Conservation (phyloP, 192 early-diverging fungal genomes). For the Chytriomyces confervae region DNA sequence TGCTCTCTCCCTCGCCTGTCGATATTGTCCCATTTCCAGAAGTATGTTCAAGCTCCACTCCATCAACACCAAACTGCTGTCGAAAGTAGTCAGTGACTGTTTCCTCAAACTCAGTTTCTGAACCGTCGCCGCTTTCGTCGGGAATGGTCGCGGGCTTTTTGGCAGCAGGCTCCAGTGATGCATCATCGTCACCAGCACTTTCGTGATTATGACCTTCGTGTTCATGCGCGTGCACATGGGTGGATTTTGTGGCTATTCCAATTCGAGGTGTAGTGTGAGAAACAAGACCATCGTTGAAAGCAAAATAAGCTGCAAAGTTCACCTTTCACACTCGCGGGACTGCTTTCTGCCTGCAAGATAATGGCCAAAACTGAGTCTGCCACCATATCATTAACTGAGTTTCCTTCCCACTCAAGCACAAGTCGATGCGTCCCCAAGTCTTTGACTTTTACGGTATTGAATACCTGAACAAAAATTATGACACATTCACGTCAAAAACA, state of each 20-base stretch:
- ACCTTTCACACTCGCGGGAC: conserved; percentile 89
- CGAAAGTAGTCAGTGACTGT: conserved; percentile 20
- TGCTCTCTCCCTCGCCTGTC: too few species aligned
- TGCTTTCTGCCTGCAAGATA: conserved; percentile 81
- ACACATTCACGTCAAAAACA: neutral
- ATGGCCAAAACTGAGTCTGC: conserved; percentile 92
- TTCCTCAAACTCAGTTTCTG: conserved; percentile 26
- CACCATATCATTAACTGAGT: conserved; percentile 92
- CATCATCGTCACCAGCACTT: neutral
- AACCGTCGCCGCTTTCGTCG: neutral
- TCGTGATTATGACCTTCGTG: conserved; percentile 2
- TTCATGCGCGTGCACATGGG: conserved; percentile 21
- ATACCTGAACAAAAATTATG: conserved; percentile 53
- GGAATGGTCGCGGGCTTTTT: neutral
- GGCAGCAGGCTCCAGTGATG: too few species aligned
- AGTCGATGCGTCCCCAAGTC: conserved; percentile 63
- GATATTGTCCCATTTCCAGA: too few species aligned
- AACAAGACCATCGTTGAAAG: neutral
- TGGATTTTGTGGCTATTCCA: conserved; percentile 12
- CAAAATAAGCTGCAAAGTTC: neutral
- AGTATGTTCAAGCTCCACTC: conserved; percentile 5
- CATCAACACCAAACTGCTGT: conserved; percentile 25
- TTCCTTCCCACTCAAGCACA: conserved; percentile 89
- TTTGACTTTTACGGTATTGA: conserved; percentile 79
- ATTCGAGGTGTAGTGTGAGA: neutral